A percentile compares a stretch with the other conserved stretches of the same genome.
Evolutionary conservation across 441 rosid genomes (phyloP).

Genomic region (Cnidoscolus chayamansa): DNA sequence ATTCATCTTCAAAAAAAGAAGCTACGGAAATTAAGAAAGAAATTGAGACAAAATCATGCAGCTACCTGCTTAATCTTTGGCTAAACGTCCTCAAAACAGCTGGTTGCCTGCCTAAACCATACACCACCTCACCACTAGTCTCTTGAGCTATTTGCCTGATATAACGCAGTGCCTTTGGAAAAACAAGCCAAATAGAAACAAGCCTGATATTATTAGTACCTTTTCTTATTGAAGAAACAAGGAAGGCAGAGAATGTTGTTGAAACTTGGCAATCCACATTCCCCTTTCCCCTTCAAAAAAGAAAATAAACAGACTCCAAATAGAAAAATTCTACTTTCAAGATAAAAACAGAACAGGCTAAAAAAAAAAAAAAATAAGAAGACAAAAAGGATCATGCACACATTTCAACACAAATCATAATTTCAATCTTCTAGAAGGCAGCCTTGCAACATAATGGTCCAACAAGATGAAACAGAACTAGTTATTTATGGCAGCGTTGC

Average conservation of each 20-base stretch:
- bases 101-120: constrained; percentile 91
- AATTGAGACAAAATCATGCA: background rate
- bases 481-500: too few species aligned
- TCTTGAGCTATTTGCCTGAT: constrained; percentile 93
- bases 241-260: background rate
- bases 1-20: background rate
- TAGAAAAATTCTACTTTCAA: background rate
- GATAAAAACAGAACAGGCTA: background rate
- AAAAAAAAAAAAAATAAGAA: too few species aligned
- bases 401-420: background rate
- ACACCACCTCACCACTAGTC: constrained; percentile 87
- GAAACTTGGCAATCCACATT: background rate
- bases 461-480: too few species aligned
- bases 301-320: background rate
- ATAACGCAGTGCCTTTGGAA: constrained; percentile 68
- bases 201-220: constrained; percentile 7
- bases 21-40: background rate
- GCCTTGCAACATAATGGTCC: background rate
- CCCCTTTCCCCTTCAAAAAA: background rate
- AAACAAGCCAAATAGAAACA: constrained; percentile 17
- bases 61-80: constrained; percentile 89
- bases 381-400: background rate
- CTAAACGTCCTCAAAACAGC: constrained; percentile 92
- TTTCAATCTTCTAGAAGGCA: background rate
- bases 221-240: background rate